Conservation (phyloP, 2,329 filamentous ascomycete species). For the Chaetothyriales sp. region DNA sequence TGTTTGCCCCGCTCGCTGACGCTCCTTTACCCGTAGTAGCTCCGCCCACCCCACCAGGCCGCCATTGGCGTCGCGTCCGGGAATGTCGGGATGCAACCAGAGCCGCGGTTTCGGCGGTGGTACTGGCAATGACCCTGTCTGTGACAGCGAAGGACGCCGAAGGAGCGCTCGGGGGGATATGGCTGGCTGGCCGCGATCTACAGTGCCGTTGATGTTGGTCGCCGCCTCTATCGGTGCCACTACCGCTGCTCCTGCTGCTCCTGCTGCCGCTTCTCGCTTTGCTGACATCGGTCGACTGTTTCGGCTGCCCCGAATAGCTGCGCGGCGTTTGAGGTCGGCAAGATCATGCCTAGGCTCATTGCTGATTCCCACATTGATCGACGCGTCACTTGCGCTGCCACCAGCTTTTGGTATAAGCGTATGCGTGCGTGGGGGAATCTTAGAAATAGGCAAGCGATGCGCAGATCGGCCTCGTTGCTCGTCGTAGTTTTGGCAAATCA, state of each 20-base stretch:
- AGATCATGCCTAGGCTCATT: neutral
- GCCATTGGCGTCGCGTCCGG: constrained; percentile 30
- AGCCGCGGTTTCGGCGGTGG: constrained; percentile 15
- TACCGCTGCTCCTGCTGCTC: neutral
- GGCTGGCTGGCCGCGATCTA: neutral
- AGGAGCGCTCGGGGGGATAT: neutral
- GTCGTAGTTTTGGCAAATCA: neutral
- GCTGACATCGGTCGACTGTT: neutral
- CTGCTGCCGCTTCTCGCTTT: neutral
- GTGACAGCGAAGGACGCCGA: neutral
- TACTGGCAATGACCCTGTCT: neutral
- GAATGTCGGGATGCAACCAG: constrained; percentile 29
- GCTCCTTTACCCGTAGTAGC: constrained; percentile 24
- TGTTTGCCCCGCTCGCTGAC: constrained; percentile 18
- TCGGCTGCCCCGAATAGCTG: neutral
- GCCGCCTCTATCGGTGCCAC: neutral
- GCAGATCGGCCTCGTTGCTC: neutral
- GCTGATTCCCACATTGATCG: neutral
- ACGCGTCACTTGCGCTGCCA: neutral
- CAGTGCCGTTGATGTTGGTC: neutral
- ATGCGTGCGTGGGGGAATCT: neutral
- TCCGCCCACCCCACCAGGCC: constrained; percentile 34
- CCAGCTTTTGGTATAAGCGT: neutral
- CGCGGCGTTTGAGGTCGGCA: neutral
- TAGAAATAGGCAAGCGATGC: neutral